Evolutionary conservation across 2,329 filamentous ascomycete species (phyloP), one percentile per base, ranked within the genome.

Genomic region (Colletotrichum sp.): DNA sequence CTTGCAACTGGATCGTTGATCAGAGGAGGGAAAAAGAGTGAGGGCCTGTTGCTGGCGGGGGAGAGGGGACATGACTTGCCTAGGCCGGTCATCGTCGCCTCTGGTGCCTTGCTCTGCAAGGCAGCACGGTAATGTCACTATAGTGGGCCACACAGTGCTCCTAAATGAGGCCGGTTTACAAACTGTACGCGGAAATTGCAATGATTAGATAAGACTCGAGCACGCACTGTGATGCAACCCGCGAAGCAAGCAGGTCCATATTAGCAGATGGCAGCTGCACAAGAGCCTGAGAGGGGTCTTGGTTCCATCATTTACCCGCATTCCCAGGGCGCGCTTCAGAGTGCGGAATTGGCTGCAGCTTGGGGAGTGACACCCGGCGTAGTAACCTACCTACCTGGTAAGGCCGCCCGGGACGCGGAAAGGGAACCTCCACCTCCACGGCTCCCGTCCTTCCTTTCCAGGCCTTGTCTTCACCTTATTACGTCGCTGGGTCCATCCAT

Each of bases 401-500:
- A 48, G 39, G 39, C 39, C 18, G 39, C 39, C 39, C 18, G 39
- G 39, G 39, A 48, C 39, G 39, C 39, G 39, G 39, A 48, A 48
- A 48, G 39, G 39, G 18, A 48, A n/a, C 39, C 39, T 48, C 39
- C 39, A 48, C n/a, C 39, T 48, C 39, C 39, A 48, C 18, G 39
- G 39, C 39, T 73, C 65, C 67, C 67, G 59, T 60, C 43, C 67
- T 61, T 67, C 72, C 68, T 71, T 71, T 74, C 61, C 61, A 65
- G n/a, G 68, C 39, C 39, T n/a, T 48, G 39, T 48, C 39, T 48
- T 48, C 39, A 48, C 61, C 72, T 72, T 18, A 75, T 67, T 75
- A 75, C 72, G 72, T 75, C 72, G 72, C 69, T 34, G 55, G 72
- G 69, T 64, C 72, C 69, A 75, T 75, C 72, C 63, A 63, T 67